These are phyloP conservation scores for Lepidium africanum DNA, from an alignment of 345 rosid species.

Conservation along the genomic window DNA sequence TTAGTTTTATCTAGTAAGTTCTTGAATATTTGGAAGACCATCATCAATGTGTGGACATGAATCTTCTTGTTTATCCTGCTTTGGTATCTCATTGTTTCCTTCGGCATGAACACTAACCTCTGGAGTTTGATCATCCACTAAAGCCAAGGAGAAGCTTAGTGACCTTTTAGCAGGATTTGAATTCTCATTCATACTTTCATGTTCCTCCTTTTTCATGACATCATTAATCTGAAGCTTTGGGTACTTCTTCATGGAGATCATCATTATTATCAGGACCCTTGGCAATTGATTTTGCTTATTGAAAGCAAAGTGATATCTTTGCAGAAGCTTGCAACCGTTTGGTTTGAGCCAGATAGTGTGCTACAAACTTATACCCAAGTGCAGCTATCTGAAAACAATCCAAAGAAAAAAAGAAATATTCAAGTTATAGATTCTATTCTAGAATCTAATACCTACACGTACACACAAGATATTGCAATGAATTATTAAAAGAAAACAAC, in stretches of 20 bases:
- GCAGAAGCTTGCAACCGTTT: conserved; percentile 36
- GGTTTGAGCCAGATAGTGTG: conserved; percentile 82
- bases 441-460: neutral
- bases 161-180: conserved; percentile 1
- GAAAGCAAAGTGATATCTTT: conserved; percentile 58
- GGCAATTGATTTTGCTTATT: conserved; percentile 23
- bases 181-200: neutral
- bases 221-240: neutral
- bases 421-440: neutral
- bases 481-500: neutral
- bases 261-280: neutral
- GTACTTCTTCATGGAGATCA: neutral
- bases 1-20: neutral
- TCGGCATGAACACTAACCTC: neutral
- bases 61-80: neutral
- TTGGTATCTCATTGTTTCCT: neutral
- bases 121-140: neutral
- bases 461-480: neutral
- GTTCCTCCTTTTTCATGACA: conserved; percentile 2
- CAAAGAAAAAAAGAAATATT: neutral
- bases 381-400: conserved; percentile 38
- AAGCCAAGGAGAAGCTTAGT: conserved; percentile 12
- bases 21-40: neutral
- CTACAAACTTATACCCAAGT: conserved; percentile 83
- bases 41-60: too few relatives aligned